Conservation (phyloP, 495 filamentous ascomycete genomes). For the Xylaria bambusicola region DNA sequence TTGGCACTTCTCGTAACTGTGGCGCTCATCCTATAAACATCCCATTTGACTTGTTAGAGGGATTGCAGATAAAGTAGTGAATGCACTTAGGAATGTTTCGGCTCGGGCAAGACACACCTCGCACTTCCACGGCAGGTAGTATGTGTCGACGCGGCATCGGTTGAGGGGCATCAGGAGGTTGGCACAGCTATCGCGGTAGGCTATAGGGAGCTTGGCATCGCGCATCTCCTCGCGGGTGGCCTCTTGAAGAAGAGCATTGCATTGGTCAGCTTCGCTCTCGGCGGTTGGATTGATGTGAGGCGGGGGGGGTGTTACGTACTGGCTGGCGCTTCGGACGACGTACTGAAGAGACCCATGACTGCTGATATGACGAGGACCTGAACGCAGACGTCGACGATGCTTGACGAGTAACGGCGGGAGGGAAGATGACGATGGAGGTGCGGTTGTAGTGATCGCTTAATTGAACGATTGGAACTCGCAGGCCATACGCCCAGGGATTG, state of each 20-base stretch:
- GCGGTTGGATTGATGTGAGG: background rate
- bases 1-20: conserved; percentile 98
- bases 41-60: too few relatives aligned
- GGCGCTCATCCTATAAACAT: conserved; percentile 77
- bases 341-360: conserved; percentile 17
- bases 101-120: conserved; percentile 79
- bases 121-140: conserved; percentile 97
- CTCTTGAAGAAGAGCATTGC: conserved; percentile 34
- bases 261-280: background rate
- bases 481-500: too few relatives aligned
- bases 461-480: too few relatives aligned
- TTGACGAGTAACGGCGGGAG: background rate
- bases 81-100: too few relatives aligned
- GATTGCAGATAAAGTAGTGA: too few relatives aligned
- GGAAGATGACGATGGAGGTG: background rate
- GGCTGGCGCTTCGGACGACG: conserved; percentile 10
- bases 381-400: too few relatives aligned
- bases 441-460: too few relatives aligned
- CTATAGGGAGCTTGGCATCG: conserved; percentile 80
- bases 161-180: conserved; percentile 94
- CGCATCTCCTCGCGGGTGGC: conserved; percentile 91
- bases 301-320: background rate
- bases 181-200: conserved; percentile 93
- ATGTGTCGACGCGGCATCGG: conserved; percentile 86
- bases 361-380: too few relatives aligned